Percentiles rank a stretch among this genome's conserved stretches.
Evolutionary conservation across 352 stramenopile genomes (phyloP).

Genomic region (Phytopythium ostracodes): DNA sequence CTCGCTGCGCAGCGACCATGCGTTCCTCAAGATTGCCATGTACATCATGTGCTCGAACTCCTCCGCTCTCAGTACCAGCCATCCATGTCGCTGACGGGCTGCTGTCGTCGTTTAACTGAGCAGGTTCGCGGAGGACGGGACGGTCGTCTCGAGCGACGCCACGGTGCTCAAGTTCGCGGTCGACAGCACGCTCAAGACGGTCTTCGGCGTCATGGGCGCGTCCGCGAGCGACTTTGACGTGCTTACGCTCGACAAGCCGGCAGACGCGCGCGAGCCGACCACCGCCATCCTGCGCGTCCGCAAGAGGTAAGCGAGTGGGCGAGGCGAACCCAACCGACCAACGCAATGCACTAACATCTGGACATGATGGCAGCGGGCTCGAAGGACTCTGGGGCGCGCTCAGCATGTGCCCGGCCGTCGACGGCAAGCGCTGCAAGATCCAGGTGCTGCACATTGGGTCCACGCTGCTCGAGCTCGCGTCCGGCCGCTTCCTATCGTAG

Average conservation of each 20-base stretch:
- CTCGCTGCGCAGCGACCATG: constrained; percentile 40
- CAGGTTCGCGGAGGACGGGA: constrained; percentile 54
- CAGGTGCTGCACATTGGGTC: constrained; percentile 56
- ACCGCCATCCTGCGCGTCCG: constrained; percentile 62
- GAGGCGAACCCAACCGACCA: not conserved
- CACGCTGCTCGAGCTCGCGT: constrained; percentile 69
- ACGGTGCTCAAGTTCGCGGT: constrained; percentile 73
- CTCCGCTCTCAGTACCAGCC: not conserved
- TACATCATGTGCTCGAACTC: constrained; percentile 12
- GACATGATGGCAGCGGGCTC: constrained; percentile 28
- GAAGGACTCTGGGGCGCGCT: constrained; percentile 59
- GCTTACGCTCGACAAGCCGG: constrained; percentile 27
- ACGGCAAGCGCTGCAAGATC: constrained; percentile 58
- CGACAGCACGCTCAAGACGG: constrained; percentile 63
- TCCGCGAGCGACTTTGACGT: constrained; percentile 67
- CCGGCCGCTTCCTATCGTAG: constrained; percentile 37
- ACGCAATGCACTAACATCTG: not conserved
- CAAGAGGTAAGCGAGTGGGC: no score
- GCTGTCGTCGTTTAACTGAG: not conserved
- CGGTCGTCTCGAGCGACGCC: constrained; percentile 31
- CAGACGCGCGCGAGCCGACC: constrained; percentile 31
- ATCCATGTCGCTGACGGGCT: not conserved
- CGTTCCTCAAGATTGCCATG: constrained; percentile 66
- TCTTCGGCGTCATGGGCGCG: constrained; percentile 63
- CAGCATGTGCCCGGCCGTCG: constrained; percentile 70